Evolutionary conservation across 139 green algal species (phyloP).

Genomic region (Tetraselmis chui): DNA sequence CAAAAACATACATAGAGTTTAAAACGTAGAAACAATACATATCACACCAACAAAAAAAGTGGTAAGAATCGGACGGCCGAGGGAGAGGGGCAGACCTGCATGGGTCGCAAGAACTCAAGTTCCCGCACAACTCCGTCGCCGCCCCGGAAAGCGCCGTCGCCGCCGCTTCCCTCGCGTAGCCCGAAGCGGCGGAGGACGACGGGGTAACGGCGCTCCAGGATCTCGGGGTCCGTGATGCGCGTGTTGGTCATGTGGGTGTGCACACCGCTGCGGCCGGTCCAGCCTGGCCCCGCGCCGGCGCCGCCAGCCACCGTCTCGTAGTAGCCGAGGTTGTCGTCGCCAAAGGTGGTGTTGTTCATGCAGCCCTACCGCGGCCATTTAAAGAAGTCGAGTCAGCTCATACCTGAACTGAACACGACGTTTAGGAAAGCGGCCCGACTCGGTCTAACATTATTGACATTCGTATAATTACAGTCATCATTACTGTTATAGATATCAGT

Average conservation of each 20-base stretch:
- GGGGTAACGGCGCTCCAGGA: slow-evolving; percentile 65
- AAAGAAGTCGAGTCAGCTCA: too few relatives aligned
- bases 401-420: too few relatives aligned
- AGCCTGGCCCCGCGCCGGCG: slow-evolving; percentile 80
- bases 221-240: slow-evolving; percentile 83
- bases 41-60: too few relatives aligned
- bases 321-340: slow-evolving; percentile 82
- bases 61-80: too few relatives aligned
- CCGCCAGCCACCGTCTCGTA: slow-evolving; percentile 97
- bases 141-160: slow-evolving; percentile 61
- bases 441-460: too few relatives aligned
- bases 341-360: slow-evolving; percentile 99
- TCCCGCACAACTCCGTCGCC: slow-evolving; percentile 86
- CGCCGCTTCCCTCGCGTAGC: slow-evolving; percentile 73
- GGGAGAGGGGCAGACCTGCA: slow-evolving; percentile 49
- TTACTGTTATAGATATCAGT: too few relatives aligned
- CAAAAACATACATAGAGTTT: too few relatives aligned
- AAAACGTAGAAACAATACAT: too few relatives aligned
- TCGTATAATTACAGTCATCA: too few relatives aligned
- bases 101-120: slow-evolving; percentile 78
- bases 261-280: slow-evolving; percentile 81
- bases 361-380: too few relatives aligned
- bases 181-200: slow-evolving; percentile 81
- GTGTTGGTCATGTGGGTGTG: slow-evolving; percentile 99
- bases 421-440: too few relatives aligned